Evolutionary conservation across 352 stramenopile genomes (phyloP).

Genomic region (Pythium volutum): DNA sequence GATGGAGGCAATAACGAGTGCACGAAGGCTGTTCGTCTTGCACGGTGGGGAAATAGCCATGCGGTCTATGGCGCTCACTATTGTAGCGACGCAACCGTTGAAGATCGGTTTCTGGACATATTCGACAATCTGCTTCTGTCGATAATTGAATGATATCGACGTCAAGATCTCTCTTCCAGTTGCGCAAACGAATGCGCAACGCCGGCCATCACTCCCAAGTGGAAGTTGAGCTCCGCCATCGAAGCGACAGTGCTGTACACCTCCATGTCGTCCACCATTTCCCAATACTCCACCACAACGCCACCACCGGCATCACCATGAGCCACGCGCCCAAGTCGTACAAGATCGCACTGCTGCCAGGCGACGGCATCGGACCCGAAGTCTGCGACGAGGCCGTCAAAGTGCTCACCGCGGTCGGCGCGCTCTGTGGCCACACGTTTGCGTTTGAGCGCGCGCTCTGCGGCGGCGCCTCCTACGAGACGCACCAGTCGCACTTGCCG

Average conservation of each 20-base stretch:
- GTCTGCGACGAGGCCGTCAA: constrained; percentile 94
- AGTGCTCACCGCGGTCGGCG: constrained; percentile 83
- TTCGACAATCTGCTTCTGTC: too few species aligned
- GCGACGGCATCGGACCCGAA: constrained; percentile 99
- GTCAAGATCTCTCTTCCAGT: neutral
- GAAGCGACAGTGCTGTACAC: too few species aligned
- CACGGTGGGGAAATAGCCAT: too few species aligned
- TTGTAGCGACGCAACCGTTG: too few species aligned
- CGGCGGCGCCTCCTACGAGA: constrained; percentile 95
- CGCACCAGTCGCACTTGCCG: constrained; percentile 90
- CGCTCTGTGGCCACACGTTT: constrained; percentile 89
- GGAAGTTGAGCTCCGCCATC: constrained; percentile 16
- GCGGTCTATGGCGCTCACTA: too few species aligned
- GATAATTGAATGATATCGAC: neutral
- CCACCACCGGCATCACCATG: constrained; percentile 17
- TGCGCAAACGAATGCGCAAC: constrained; percentile 28
- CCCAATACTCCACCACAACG: neutral
- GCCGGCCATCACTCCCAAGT: constrained; percentile 21
- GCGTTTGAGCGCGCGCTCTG: constrained; percentile 94
- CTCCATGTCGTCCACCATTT: too few species aligned
- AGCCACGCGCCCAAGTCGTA: constrained; percentile 42
- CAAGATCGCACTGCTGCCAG: constrained; percentile 95
- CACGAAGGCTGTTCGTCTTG: too few species aligned
- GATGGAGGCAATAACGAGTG: too few species aligned
- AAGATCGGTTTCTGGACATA: too few species aligned